These are phyloP conservation scores for Microstroma glucosiphilum DNA, from an alignment of 1,284 basidiomycete genomes.

Conservation along the genomic window DNA sequence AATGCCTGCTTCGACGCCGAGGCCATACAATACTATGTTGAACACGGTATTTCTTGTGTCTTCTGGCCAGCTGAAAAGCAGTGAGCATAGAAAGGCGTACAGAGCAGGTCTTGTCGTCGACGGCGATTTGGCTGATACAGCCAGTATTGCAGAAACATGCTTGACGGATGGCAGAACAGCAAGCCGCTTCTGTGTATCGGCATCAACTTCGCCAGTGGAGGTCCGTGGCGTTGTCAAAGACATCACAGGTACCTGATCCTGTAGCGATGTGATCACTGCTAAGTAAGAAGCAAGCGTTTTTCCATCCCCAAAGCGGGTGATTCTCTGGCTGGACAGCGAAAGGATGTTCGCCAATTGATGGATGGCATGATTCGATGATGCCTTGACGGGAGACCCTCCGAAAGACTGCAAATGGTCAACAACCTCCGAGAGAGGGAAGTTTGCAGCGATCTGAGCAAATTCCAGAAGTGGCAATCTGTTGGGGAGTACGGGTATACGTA, in stretches of 20 bases:
- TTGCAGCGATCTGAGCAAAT: constrained; percentile 29
- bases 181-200: constrained; percentile 28
- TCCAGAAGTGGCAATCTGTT: constrained; percentile 26
- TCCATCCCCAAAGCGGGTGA: constrained; percentile 20
- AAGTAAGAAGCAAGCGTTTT: constrained; percentile 28
- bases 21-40: constrained; percentile 23
- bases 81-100: constrained; percentile 37
- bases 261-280: constrained; percentile 30
- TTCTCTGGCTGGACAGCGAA: constrained; percentile 27
- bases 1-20: constrained; percentile 11
- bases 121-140: constrained; percentile 32
- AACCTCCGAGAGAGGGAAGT: constrained; percentile 30
- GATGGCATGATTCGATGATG: neutral
- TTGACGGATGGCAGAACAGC: constrained; percentile 26
- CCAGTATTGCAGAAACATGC: constrained; percentile 33
- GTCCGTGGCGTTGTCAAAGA: constrained; percentile 9
- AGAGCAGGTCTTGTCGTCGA: constrained; percentile 32
- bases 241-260: constrained; percentile 26
- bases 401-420: constrained; percentile 18
- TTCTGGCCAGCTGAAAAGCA: constrained; percentile 34
- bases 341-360: constrained; percentile 35
- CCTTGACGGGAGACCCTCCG: neutral
- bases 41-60: constrained; percentile 26
- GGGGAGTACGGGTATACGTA: constrained; percentile 8
- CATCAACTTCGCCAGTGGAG: too few species aligned